Conservation (phyloP, 2,329 filamentous ascomycete species). For the Aureobasidium sp. region DNA sequence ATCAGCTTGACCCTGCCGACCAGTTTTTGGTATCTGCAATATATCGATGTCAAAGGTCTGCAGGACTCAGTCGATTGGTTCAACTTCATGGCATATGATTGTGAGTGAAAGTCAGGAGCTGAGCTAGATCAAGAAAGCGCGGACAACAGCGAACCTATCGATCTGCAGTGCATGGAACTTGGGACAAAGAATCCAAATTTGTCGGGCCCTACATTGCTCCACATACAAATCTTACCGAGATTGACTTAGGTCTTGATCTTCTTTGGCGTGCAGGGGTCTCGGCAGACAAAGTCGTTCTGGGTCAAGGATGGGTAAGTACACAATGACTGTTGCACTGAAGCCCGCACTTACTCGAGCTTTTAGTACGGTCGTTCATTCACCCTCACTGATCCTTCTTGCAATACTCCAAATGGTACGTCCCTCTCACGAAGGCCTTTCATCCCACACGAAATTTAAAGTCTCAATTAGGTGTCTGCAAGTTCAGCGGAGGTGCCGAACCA, state of each 20-base stretch:
- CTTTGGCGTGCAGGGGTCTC: slow-evolving; percentile 38
- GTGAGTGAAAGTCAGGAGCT: too few species aligned
- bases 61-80: slow-evolving; percentile 18
- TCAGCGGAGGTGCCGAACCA: slow-evolving; percentile 16
- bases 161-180: slow-evolving; percentile 32
- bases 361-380: slow-evolving; percentile 34
- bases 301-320: slow-evolving; percentile 30
- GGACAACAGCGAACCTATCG: too few species aligned
- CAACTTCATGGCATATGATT: slow-evolving; percentile 39
- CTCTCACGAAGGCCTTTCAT: too few species aligned
- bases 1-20: slow-evolving; percentile 20
- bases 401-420: slow-evolving; percentile 13
- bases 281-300: slow-evolving; percentile 33
- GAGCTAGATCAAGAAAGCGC: too few species aligned
- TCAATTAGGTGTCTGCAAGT: slow-evolving; percentile 8
- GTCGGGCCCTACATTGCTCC: slow-evolving; percentile 27
- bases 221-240: slow-evolving; percentile 43
- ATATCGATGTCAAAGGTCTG: slow-evolving; percentile 23
- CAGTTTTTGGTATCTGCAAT: slow-evolving; percentile 25
- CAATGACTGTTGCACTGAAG: neutral
- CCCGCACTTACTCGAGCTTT: neutral
- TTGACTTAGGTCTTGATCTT: slow-evolving; percentile 34
- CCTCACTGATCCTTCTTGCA: slow-evolving; percentile 19
- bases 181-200: slow-evolving; percentile 26
- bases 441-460: too few species aligned